Base-by-base conservation (phyloP, 2,329 filamentous ascomycete species). In the Diaporthe eres region DNA sequence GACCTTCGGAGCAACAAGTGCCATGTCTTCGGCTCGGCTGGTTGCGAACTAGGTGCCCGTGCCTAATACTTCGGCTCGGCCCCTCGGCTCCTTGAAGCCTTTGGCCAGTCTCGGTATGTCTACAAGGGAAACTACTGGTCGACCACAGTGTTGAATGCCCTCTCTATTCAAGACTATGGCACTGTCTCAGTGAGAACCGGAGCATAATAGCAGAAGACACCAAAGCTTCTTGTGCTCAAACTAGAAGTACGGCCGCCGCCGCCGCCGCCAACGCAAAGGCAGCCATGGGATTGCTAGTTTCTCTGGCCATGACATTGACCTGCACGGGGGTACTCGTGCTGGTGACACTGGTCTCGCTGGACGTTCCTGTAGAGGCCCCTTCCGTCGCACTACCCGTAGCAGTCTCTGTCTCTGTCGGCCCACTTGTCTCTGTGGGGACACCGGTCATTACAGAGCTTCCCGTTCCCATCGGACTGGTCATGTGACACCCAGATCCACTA, bases 21-120 rank as follows among this genome's bases (percentile, higher is more conserved):
- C 39, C 10, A 31, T 2, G 61, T 8, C 42, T 22, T 65, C 61
- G 61, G 42, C 42, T 65, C 42, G 61, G 61, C 61, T 65, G 61
- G 61, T 34, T 28, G 25, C n/a, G 8, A 10, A 31, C 2, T 3
- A 22, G 4, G 2, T 9, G 25, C 61, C 39, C 39, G 60, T 31
- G 25, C 7, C 31, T 7, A 31, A 13, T n/a, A 10, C 39, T 47
- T 63, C 60, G 60, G 60, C 25, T 65, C 60, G 60, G 60, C 39
- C 22, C 19, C 5, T 47, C 39, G 15, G 47, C n/a, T 22, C 7
- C 34, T 60, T 13, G 31, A 39, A 39, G 19, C 15, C 4, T 61
- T n/a, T 25, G 22, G 1, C 31, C 4, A 19, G 31, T 37, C 8
- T n/a, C 19, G 19, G 13, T 19, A 28, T 55, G 28, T 55, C 37